Percentiles rank a stretch among this genome's conserved stretches.
Conservation (phyloP, 164 flowering plant species). For the Taxillus chinensis region DNA sequence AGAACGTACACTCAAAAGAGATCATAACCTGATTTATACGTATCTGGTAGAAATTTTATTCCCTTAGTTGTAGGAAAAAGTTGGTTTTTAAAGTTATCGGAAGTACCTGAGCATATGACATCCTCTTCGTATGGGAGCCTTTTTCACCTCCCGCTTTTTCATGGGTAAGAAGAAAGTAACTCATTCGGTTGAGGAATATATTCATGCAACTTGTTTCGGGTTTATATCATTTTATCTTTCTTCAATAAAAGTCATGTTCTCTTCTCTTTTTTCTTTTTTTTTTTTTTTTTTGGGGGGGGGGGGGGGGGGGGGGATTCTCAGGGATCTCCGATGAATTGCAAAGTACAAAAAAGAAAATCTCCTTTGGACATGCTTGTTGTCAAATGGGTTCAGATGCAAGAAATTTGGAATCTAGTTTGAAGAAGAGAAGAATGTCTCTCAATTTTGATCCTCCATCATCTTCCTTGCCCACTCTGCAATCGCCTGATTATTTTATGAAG, state of each 20-base stretch:
- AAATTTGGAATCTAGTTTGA: conserved; percentile 10
- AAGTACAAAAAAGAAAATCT: neutral
- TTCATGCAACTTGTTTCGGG: neutral
- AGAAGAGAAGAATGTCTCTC: conserved; percentile 24
- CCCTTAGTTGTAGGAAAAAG: too few species aligned
- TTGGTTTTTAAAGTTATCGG: too few species aligned
- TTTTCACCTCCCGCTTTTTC: neutral
- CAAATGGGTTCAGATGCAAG: conserved; percentile 9
- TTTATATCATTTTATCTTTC: neutral
- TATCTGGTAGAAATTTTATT: too few species aligned
- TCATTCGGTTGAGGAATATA: neutral
- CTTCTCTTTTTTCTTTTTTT: conserved; percentile 1
- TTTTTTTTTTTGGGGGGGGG: too few species aligned
- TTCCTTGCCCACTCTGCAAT: conserved; percentile 44
- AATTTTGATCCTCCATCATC: neutral
- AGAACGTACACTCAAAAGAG: too few species aligned
- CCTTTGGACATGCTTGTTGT: neutral
- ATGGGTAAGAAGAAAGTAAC: neutral
- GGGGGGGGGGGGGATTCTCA: neutral
- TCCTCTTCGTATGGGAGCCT: too few species aligned
- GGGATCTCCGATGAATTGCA: conserved; percentile 1
- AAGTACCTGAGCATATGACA: too few species aligned
- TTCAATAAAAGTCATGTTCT: neutral
- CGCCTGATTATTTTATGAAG: conserved; percentile 50
- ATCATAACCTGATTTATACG: too few species aligned